These are phyloP conservation scores for Paraphaeosphaeria sporulosa DNA, from an alignment of 2,329 filamentous ascomycete genomes.

Conservation along the genomic window DNA sequence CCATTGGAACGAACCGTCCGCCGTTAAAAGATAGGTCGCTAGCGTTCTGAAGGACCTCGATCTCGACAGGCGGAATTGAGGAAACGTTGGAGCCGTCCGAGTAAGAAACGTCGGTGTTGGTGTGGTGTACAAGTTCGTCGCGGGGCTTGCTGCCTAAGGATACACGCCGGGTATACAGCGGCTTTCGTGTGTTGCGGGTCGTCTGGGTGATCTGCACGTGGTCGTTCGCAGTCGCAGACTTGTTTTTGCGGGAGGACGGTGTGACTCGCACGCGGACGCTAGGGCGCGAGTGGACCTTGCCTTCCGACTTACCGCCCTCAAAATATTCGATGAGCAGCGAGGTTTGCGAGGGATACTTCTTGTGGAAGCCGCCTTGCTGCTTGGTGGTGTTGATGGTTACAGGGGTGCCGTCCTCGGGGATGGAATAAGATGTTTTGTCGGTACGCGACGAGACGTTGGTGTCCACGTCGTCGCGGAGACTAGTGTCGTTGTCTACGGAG, in stretches of 20 bases:
- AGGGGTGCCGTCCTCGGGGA: slow-evolving; percentile 87
- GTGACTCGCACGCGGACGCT: slow-evolving; percentile 84
- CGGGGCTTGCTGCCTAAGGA: slow-evolving; percentile 63
- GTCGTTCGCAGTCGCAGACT: slow-evolving; percentile 65
- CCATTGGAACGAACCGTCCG: slow-evolving; percentile 70
- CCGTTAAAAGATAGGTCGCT: slow-evolving; percentile 73
- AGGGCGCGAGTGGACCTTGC: slow-evolving; percentile 71
- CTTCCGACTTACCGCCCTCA: slow-evolving; percentile 75
- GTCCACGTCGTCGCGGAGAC: slow-evolving; percentile 61
- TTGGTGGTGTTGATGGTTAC: slow-evolving; percentile 84
- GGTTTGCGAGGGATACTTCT: slow-evolving; percentile 76
- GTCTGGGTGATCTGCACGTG: slow-evolving; percentile 88
- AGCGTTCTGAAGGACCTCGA: slow-evolving; percentile 79
- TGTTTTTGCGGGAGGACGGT: slow-evolving; percentile 67
- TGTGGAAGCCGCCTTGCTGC: slow-evolving; percentile 66
- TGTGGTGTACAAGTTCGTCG: slow-evolving; percentile 35
- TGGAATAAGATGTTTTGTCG: slow-evolving; percentile 76
- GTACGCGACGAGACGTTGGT: slow-evolving; percentile 74
- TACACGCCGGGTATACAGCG: slow-evolving; percentile 73
- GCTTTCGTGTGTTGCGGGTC: slow-evolving; percentile 71
- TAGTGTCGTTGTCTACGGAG: slow-evolving; percentile 64
- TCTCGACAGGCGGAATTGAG: slow-evolving; percentile 77
- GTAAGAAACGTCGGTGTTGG: slow-evolving; percentile 65
- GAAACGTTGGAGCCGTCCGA: slow-evolving; percentile 82
- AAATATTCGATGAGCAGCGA: slow-evolving; percentile 95